Conservation (phyloP, 306 rosid genomes). For the Adenanthera pavonina region DNA sequence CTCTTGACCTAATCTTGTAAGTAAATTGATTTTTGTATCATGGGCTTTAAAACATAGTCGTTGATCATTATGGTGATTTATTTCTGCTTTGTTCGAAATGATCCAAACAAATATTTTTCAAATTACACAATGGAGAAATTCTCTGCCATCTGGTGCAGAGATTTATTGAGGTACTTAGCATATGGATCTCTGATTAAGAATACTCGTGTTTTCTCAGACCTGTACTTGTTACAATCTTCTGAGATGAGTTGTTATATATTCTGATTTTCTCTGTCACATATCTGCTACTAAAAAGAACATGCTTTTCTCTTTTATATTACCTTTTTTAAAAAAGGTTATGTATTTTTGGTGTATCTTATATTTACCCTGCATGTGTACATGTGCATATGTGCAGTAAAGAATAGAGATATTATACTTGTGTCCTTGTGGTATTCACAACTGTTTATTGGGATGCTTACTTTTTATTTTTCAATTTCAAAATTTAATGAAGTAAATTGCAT, state of each 20-base stretch:
- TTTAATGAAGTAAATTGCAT: background rate
- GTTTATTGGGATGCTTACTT: background rate
- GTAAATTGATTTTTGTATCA: background rate
- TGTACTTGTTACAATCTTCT: conserved; percentile 1
- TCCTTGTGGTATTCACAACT: background rate
- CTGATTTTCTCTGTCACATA: background rate
- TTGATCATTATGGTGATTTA: background rate
- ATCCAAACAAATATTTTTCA: background rate
- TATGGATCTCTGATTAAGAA: background rate
- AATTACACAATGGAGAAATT: background rate
- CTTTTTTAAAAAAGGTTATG: background rate
- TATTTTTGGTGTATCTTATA: background rate
- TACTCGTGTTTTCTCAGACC: background rate
- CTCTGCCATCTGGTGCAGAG: background rate
- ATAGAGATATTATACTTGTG: background rate
- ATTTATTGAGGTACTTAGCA: background rate
- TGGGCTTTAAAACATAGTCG: background rate
- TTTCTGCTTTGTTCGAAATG: background rate
- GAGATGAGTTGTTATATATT: background rate
- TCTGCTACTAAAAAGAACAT: background rate
- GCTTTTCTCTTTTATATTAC: background rate
- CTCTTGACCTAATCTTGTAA: background rate
- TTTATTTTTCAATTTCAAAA: background rate
- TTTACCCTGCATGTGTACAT: background rate
- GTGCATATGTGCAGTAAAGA: background rate